These are phyloP conservation scores for Prunus mira DNA, from an alignment of 306 rosid species.

Conservation along the genomic window DNA sequence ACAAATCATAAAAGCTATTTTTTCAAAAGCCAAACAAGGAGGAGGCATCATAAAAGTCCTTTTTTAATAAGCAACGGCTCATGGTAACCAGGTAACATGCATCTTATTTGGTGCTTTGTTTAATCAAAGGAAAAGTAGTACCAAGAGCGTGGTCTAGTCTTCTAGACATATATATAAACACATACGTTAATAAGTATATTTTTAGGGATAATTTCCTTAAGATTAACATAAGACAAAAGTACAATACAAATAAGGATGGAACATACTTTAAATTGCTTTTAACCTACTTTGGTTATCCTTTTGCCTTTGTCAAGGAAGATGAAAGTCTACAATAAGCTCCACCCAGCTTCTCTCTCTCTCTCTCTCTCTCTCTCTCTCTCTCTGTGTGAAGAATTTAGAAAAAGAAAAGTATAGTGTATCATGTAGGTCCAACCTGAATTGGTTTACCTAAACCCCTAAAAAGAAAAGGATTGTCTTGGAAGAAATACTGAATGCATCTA, in stretches of 20 bases:
- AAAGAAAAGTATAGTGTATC: conserved; percentile 1
- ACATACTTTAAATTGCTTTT: conserved; percentile 26
- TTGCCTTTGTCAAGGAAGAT: conserved; percentile 45
- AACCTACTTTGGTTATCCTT: conserved; percentile 42
- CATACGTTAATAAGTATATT: neutral
- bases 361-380: neutral
- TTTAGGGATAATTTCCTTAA: neutral
- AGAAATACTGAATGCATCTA: conserved; percentile 46
- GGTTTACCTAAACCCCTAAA: conserved; percentile 47
- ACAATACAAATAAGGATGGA: conserved; percentile 14
- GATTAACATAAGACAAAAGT: conserved; percentile 30
- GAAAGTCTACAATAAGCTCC: conserved; percentile 27
- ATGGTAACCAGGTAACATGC: neutral
- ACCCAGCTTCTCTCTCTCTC: neutral
- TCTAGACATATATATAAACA: neutral
- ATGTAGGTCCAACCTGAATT: conserved; percentile 25
- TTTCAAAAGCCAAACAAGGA: conserved; percentile 11
- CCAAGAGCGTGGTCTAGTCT: neutral
- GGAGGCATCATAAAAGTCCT: neutral
- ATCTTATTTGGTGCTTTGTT: neutral
- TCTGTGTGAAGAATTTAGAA: neutral
- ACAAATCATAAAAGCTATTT: neutral
- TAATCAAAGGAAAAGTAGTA: neutral
- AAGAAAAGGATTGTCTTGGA: conserved; percentile 51
- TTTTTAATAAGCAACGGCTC: neutral